Evolutionary conservation across 139 green algal genomes (phyloP).

Genomic region (Chlamydomonas schloesseri): DNA sequence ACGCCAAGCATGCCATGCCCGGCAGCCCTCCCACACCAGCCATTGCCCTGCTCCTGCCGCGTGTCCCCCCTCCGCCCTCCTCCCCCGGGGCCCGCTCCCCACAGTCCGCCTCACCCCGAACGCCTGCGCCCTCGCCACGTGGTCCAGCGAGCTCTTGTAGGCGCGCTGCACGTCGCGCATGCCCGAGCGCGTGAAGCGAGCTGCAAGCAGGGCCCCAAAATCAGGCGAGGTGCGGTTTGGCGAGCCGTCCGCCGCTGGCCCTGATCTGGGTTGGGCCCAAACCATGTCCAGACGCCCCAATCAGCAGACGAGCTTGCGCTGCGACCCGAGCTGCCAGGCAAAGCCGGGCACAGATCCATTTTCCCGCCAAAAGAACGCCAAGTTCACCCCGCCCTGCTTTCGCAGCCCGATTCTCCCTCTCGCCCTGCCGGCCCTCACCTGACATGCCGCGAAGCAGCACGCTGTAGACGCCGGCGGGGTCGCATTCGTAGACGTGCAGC

Average conservation of each 20-base stretch:
- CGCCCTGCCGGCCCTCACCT: neutral
- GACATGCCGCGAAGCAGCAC: neutral
- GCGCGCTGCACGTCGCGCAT: slow-evolving; percentile 15
- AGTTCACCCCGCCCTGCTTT: no score
- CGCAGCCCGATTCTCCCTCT: no score
- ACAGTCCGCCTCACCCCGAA: slow-evolving; percentile 8
- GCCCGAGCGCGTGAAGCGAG: slow-evolving; percentile 33
- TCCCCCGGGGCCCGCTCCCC: no score
- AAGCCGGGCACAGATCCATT: neutral
- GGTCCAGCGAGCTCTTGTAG: slow-evolving; percentile 49
- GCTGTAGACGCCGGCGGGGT: neutral
- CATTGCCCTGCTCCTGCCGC: no score
- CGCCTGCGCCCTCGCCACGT: slow-evolving; percentile 13
- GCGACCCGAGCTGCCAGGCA: neutral
- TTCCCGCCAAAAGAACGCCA: neutral
- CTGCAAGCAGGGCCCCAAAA: neutral
- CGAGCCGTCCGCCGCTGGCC: neutral
- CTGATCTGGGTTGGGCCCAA: neutral
- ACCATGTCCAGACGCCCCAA: no score
- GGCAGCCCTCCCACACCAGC: no score
- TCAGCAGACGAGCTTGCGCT: no score
- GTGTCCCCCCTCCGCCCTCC: no score
- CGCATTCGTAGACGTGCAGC: slow-evolving; percentile 1
- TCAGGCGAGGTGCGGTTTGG: neutral
- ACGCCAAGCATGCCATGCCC: no score